Conservation (phyloP, 495 filamentous ascomycete genomes). For the Talaromyces stipitatus region DNA sequence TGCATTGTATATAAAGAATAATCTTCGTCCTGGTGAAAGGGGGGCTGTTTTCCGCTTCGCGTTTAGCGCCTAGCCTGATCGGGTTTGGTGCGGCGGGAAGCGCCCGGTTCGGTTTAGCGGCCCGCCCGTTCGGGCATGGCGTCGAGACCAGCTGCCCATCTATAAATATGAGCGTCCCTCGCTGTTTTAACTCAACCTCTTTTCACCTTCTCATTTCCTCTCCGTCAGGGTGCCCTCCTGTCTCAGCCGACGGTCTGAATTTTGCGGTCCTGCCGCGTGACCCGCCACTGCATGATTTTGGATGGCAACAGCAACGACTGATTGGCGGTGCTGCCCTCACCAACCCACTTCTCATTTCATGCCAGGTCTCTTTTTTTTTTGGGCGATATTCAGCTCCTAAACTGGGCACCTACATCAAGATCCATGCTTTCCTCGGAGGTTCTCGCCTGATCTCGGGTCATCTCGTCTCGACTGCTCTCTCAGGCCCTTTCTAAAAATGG, state of each 20-base stretch:
- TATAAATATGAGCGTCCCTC: conserved; percentile 3
- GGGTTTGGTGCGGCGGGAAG: background rate
- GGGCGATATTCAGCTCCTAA: background rate
- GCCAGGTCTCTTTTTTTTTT: background rate
- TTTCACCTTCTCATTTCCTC: conserved; percentile 1
- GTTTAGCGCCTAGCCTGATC: background rate
- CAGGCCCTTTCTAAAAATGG: background rate
- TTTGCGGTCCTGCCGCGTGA: background rate
- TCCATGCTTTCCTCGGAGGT: background rate
- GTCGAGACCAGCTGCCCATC: background rate
- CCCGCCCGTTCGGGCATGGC: conserved; percentile 3
- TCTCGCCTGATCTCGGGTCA: background rate
- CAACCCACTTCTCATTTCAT: conserved; percentile 1
- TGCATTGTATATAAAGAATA: too few relatives aligned
- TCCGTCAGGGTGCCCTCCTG: background rate
- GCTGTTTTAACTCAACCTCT: conserved; percentile 5
- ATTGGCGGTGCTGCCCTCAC: background rate
- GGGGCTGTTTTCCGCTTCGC: background rate
- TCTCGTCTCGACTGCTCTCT: too few relatives aligned
- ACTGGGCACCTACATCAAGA: background rate
- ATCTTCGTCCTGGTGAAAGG: background rate
- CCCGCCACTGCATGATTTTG: background rate
- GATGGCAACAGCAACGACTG: background rate
- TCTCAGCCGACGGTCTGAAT: background rate
- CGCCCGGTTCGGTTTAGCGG: conserved; percentile 1